Evolutionary conservation across 1,284 basidiomycete genomes (phyloP), one percentile per base, ranked within the genome.

Genomic region (Ustilago sp.): DNA sequence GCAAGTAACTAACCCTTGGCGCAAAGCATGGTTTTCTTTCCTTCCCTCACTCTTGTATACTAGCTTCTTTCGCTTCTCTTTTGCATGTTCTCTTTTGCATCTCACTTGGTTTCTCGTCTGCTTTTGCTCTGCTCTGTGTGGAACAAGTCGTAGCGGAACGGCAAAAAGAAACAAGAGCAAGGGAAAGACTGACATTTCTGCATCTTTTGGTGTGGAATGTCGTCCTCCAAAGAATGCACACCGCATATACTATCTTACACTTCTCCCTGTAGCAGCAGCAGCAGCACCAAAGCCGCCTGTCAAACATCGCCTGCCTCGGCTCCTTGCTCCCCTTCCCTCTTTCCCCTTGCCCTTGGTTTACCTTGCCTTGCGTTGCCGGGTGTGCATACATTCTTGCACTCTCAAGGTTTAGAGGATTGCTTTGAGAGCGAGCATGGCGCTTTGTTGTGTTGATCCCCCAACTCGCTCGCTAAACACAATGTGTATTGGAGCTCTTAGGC

Each of bases 131-230:
- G 23, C 23, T 28, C 23, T 28, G 23, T 28, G 23, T 28, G 2
- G 2, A 28, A 0, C 0, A 28, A 28, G 23, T 28, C 23, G 2
- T n/a, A 51, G 41, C 38, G 34, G n/a, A 23, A 19, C 5, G 45
- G n/a, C 9, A 19, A 32, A 32, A n/a, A 5, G 48, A n/a, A 4
- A 31, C 8, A 12, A 12, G 9, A 36, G 51, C 11, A 36, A n/a
- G 32, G 31, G 12, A 35, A n/a, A 36, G 36, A 36, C 36, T 15
- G 23, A 55, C 39, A 45, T 45, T 45, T 57, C 36, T 57, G 41
- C 39, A 45, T 45, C 41, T 9, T 32, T 39, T n/a, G 4, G 13
- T 60, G 59, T 53, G 59, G 59, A 60, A 60, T 60, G 59, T 60
- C 13, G 23, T 28, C 23, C 23, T 51, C 12, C 35, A 39, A 50